Evolutionary conservation across 495 filamentous ascomycete species (phyloP).

Genomic region (Hypoxylon lienhwacheense): DNA sequence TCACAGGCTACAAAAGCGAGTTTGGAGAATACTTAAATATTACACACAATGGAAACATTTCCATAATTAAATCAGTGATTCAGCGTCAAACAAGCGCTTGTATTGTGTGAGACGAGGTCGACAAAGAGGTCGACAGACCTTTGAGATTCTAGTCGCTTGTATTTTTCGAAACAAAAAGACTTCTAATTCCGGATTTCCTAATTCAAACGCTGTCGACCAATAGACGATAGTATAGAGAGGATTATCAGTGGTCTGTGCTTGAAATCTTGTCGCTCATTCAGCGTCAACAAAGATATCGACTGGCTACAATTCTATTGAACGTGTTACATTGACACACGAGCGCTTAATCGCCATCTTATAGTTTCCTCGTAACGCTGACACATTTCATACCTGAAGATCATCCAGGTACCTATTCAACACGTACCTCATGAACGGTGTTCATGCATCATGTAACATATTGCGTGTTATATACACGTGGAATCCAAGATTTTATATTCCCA

Average conservation of each 20-base stretch:
- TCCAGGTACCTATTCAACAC: too few relatives aligned
- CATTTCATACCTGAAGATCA: background rate
- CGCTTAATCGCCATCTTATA: constrained; percentile 17
- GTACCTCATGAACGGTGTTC: too few relatives aligned
- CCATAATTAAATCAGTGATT: constrained; percentile 7
- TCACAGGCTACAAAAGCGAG: constrained; percentile 4
- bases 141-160: constrained; percentile 6
- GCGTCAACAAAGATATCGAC: constrained; percentile 14
- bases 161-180: constrained; percentile 20
- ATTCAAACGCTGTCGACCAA: constrained; percentile 25
- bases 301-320: constrained; percentile 7
- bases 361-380: constrained; percentile 20
- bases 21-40: constrained; percentile 23
- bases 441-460: too few relatives aligned
- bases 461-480: too few relatives aligned
- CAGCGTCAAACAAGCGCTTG: constrained; percentile 28
- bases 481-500: too few relatives aligned
- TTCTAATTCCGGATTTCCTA: constrained; percentile 32
- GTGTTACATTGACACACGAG: constrained; percentile 15
- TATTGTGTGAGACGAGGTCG: constrained; percentile 14
- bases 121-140: constrained; percentile 20
- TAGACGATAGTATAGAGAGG: background rate
- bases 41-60: constrained; percentile 21
- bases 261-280: constrained; percentile 2
- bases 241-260: constrained; percentile 14